Conservation (phyloP, 208 protist genomes). For the Sergeia podlipaevii region DNA sequence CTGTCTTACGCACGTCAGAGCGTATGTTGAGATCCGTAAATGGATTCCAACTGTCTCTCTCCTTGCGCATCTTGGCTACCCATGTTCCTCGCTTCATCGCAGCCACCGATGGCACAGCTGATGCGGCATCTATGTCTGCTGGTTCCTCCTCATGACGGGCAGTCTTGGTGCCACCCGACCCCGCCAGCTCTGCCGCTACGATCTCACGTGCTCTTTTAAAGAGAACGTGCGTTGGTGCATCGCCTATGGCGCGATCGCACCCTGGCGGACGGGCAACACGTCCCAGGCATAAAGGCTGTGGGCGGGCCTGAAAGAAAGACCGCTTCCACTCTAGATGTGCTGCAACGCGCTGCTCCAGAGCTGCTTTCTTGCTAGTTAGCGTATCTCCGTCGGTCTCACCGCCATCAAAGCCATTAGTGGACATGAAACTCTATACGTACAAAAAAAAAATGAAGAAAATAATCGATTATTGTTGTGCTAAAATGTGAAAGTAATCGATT, state of each 20-base stretch:
- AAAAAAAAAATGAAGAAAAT: too few species aligned
- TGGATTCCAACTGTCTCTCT: conserved; percentile 35
- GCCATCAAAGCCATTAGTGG: too few species aligned
- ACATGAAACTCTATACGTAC: too few species aligned
- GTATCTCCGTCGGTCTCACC: too few species aligned
- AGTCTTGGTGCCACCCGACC: neutral
- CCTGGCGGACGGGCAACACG: conserved; percentile 45
- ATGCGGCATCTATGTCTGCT: conserved; percentile 16
- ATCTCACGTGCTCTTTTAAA: conserved; percentile 29
- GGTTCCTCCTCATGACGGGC: conserved; percentile 13
- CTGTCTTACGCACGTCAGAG: conserved; percentile 57
- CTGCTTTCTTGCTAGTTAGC: too few species aligned
- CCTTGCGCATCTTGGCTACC: conserved; percentile 17
- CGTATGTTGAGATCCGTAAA: conserved; percentile 60
- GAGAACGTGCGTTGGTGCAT: conserved; percentile 14
- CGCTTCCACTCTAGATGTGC: conserved; percentile 69
- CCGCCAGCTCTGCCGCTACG: conserved; percentile 2
- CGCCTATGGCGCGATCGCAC: conserved; percentile 14
- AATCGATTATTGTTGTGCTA: too few species aligned
- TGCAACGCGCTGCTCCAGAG: conserved; percentile 24
- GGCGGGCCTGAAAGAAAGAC: conserved; percentile 67
- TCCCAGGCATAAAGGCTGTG: conserved; percentile 47
- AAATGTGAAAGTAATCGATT: too few species aligned
- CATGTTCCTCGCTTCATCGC: conserved; percentile 1
- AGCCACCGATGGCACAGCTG: conserved; percentile 5